Base-by-base conservation (phyloP, 495 filamentous ascomycete species). In the Penicillium riverlandense region DNA sequence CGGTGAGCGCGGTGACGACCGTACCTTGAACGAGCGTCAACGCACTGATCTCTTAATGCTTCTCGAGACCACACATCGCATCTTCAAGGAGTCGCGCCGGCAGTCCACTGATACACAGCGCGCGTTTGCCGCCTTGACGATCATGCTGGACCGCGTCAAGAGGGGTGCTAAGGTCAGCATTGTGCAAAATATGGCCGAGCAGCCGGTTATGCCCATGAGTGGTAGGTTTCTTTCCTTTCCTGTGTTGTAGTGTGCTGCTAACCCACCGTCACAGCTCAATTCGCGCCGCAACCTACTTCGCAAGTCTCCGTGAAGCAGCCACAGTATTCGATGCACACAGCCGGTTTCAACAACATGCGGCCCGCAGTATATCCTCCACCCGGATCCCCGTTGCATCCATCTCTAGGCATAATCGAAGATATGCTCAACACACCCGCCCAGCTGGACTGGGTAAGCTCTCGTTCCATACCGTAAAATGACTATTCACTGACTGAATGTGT, bases 51-150 rank as follows among this genome's bases (percentile, higher is more conserved):
- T 94, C 75, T 64, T 91, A 16, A 50, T 61, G 16, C 74, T 79
- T 1, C 66, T 96, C 11, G 85, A 92, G 54, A 70, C 63, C 7
- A 83, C 84, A 8, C 71, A 78, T 30, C 65, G 65, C 4, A 88
- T 95, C 30, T 92, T 90, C 78, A 80, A 83, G 40, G 73, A 76
- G 12, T 60, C 81, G 10, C 71, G 74, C 1, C 76, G 83, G 27
- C 71, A 74, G 12, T 90, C 85, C 6, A 78, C 88, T 44, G 88
- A 95, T 54, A 84, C 87, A 0, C 85, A 84, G 53, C 90, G 90
- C 57, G 89, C 86, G 8, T 80, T 78, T 40, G 74, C 71, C 13
- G 77, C 85, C 2, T 64, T 96, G 30, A 74, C 74, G 15, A 76
- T 90, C 38, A 91, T 92, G 80, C 69, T 95, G 37, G 71, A 76